Percentiles rank a stretch among this genome's conserved stretches.
Evolutionary conservation across 2,329 filamentous ascomycete genomes (phyloP).

Genomic region (Beauveria brongniartii): DNA sequence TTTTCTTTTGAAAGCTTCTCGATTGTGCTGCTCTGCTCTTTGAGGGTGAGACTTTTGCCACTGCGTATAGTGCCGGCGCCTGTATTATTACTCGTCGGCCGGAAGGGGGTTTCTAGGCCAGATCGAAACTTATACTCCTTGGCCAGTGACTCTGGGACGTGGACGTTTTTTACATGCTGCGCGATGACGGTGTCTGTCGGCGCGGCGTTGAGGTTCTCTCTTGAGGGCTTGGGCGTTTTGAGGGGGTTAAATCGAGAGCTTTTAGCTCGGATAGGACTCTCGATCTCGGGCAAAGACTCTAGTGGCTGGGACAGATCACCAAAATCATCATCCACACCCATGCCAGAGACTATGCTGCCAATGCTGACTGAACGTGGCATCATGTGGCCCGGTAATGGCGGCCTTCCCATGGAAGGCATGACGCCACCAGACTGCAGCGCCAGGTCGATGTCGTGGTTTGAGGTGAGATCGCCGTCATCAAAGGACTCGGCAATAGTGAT

Average conservation of each 20-base stretch:
- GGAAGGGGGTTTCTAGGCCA: constrained; percentile 51
- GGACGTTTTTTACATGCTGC: constrained; percentile 80
- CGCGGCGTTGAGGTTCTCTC: constrained; percentile 45
- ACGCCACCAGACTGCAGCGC: constrained; percentile 77
- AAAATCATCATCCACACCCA: constrained; percentile 53
- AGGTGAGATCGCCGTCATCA: constrained; percentile 65
- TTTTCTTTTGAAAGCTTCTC: constrained; percentile 96
- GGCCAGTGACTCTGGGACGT: constrained; percentile 81
- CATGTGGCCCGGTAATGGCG: constrained; percentile 42
- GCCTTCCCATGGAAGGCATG: constrained; percentile 45
- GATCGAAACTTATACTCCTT: constrained; percentile 76
- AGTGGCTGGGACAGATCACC: constrained; percentile 40
- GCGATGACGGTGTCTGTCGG: constrained; percentile 85
- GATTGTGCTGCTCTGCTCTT: constrained; percentile 96
- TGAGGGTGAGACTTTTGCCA: constrained; percentile 73
- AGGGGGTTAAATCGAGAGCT: constrained; percentile 39
- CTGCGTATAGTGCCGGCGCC: constrained; percentile 44
- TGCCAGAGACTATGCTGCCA: constrained; percentile 71
- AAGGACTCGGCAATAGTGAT: constrained; percentile 43
- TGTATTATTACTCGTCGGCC: constrained; percentile 39
- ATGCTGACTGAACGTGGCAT: constrained; percentile 75
- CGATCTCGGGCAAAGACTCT: constrained; percentile 41
- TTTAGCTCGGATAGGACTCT: constrained; percentile 28
- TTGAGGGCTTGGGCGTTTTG: constrained; percentile 60
- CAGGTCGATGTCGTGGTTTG: constrained; percentile 63